Percentiles rank a stretch among this genome's conserved stretches.
phyloP scores from a whole-genome alignment of 306 rosid genomes.

The Glycyrrhiza uralensis region DNA sequence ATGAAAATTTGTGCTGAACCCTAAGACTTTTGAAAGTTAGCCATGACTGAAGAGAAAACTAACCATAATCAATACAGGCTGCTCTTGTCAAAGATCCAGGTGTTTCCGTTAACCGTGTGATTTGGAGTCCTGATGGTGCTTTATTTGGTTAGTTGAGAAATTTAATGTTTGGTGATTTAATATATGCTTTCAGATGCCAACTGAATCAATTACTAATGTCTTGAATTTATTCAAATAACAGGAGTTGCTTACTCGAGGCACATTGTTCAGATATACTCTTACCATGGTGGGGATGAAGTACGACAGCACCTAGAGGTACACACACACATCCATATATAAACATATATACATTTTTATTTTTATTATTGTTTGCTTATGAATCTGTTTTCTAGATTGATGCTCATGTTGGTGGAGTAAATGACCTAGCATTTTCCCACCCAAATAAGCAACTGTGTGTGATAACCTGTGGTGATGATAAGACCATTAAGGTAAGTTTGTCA shows the following conservation, averaged over 20 bases:
- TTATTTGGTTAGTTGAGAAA: constrained; percentile 66
- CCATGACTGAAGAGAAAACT: constrained; percentile 20
- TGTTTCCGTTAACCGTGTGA: constrained; percentile 96
- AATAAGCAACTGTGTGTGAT: constrained; percentile 95
- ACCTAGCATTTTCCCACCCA: constrained; percentile 94
- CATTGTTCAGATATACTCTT: constrained; percentile 93
- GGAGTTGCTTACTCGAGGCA: constrained; percentile 98
- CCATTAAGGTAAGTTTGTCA: constrained; percentile 69
- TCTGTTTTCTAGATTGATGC: constrained; percentile 79
- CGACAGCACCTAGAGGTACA: constrained; percentile 85
- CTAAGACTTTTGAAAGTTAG: neutral
- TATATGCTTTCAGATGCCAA: neutral
- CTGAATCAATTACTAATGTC: neutral
- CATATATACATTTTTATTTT: neutral
- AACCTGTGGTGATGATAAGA: constrained; percentile 97
- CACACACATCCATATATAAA: neutral
- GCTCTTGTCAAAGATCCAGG: constrained; percentile 90
- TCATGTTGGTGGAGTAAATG: constrained; percentile 95
- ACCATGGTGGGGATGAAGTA: constrained; percentile 65
- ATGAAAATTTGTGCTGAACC: neutral
- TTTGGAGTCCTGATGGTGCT: constrained; percentile 96
- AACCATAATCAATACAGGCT: constrained; percentile 52
- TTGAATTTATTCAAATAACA: constrained; percentile 29
- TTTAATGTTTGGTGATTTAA: constrained; percentile 13
- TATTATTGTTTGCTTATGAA: neutral